These are phyloP conservation scores for Fusarium sp. DNA, from an alignment of 2,329 filamentous ascomycete genomes.

Conservation along the genomic window DNA sequence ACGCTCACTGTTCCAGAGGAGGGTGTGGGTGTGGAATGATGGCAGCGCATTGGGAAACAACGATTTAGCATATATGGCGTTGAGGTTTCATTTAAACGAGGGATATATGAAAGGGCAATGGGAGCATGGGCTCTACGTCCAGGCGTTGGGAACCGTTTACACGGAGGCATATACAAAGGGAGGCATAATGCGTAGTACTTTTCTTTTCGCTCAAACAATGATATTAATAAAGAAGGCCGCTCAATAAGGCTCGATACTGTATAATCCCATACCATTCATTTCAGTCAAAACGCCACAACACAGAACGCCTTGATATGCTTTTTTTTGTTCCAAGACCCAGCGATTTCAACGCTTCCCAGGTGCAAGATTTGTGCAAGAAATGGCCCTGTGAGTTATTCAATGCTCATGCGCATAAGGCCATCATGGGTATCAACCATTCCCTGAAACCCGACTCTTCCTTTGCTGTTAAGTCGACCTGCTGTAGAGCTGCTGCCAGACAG, in stretches of 20 bases:
- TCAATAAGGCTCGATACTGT: conserved; percentile 16
- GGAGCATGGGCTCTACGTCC: conserved; percentile 20
- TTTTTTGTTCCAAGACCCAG: conserved; percentile 8
- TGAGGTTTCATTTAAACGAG: conserved; percentile 26
- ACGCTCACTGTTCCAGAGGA: conserved; percentile 65
- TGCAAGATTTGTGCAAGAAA: conserved; percentile 1
- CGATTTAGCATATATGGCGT: conserved; percentile 42
- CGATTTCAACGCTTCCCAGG: conserved; percentile 2
- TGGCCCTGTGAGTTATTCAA: conserved; percentile 69
- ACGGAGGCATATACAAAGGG: conserved; percentile 36
- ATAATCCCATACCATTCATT: conserved; percentile 15
- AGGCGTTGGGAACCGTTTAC: conserved; percentile 42
- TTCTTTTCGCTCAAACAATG: conserved; percentile 14
- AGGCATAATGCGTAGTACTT: conserved; percentile 14
- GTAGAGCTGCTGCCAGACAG: conserved; percentile 47
- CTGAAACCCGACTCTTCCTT: conserved; percentile 80
- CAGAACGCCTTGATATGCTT: conserved; percentile 41
- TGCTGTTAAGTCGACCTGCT: conserved; percentile 63
- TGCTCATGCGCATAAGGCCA: conserved; percentile 96
- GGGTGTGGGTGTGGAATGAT: conserved; percentile 55
- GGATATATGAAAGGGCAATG: conserved; percentile 20
- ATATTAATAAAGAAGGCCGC: conserved; percentile 36
- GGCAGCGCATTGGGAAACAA: conserved; percentile 13
- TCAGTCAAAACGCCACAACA: conserved; percentile 25
- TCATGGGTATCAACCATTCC: conserved; percentile 97